Conservation (phyloP, 1,284 basidiomycete species). For the Pisolithus thermaeus region DNA sequence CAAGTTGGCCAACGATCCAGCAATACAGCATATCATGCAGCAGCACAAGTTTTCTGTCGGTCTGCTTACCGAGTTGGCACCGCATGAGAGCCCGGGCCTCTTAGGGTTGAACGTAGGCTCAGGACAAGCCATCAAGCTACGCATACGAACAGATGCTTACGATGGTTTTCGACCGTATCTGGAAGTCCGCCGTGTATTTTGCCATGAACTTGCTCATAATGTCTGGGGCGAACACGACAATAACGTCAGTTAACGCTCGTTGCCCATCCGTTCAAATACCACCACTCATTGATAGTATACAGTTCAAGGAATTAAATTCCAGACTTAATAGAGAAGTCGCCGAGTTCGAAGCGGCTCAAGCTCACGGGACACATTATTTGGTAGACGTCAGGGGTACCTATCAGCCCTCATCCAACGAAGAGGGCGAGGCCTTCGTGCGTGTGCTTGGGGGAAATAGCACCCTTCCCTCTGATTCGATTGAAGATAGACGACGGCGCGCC, state of each 20-base stretch:
- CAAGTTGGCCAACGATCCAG: conserved; percentile 61
- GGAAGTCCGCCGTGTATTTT: conserved; percentile 62
- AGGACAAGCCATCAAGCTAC: conserved; percentile 59
- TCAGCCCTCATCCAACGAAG: conserved; percentile 47
- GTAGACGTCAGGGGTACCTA: conserved; percentile 38
- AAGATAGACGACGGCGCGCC: conserved; percentile 49
- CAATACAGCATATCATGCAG: conserved; percentile 64
- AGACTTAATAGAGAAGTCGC: conserved; percentile 66
- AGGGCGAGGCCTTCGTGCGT: conserved; percentile 44
- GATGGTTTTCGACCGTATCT: conserved; percentile 65
- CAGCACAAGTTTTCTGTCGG: conserved; percentile 60
- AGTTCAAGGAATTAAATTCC: conserved; percentile 77
- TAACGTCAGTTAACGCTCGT: conserved; percentile 41
- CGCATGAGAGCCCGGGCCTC: conserved; percentile 65
- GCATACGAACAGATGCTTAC: conserved; percentile 62
- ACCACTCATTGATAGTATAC: neutral
- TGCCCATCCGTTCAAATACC: neutral
- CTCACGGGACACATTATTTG: conserved; percentile 52
- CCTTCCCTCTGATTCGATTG: conserved; percentile 37
- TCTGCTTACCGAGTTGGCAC: conserved; percentile 66
- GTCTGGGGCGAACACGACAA: conserved; percentile 67
- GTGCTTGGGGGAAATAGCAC: conserved; percentile 39
- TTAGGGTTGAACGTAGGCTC: conserved; percentile 66
- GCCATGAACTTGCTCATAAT: conserved; percentile 75
- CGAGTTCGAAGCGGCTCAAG: conserved; percentile 53